Base-by-base conservation (phyloP, 1,284 basidiomycete genomes). In the Erythrobasidium hasegawianum region DNA sequence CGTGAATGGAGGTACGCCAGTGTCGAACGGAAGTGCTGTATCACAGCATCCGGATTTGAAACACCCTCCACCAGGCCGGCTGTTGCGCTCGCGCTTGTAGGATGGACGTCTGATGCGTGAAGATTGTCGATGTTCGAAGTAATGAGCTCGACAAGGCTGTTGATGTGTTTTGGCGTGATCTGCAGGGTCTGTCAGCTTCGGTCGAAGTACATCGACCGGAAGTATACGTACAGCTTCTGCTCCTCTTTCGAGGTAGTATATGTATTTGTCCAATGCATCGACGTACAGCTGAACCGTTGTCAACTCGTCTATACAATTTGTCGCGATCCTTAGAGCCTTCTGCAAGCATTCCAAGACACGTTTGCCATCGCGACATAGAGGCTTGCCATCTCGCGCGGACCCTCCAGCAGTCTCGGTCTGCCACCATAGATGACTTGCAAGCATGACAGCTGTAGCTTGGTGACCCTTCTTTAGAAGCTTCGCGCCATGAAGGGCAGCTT, bases 381-480 rank as follows among this genome's bases (percentile, higher is more conserved):
- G 85, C 89, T 79, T 79, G 56, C 78, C 78, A 38, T 80, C 81
- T 61, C 82, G 82, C 20, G 78, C 72, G 20, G 79, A 76, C 22
- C 80, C 67, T 65, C 80, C 80, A 1, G 76, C 75, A 14, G 77
- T 75, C 70, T 81, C 82, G 69, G 88, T 87, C 76, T 97, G 93
- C 92, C 92, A 97, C 91, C 92, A 96, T 74, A 96, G 80, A 79
- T 97, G 93, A 76, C 90, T 94, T 1, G 93, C 93, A 45, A 93
- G 82, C 57, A 89, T 86, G n/a, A 97, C 92, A 2, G 92, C 93
- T 5, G 86, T 90, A 14, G 92, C 88, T 78, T 97, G 93, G 78
- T 96, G 93, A 26, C 90, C 89, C 81, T 97, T 96, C 83, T 97
- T 97, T 76, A 97, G 77, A 70, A 96, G 77, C 78, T 94, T 93